Percentiles rank a stretch among this genome's conserved stretches.
These are phyloP conservation scores for Ceratobasidium sp. DNA, from an alignment of 1,284 basidiomycete genomes.

Conservation along the genomic window DNA sequence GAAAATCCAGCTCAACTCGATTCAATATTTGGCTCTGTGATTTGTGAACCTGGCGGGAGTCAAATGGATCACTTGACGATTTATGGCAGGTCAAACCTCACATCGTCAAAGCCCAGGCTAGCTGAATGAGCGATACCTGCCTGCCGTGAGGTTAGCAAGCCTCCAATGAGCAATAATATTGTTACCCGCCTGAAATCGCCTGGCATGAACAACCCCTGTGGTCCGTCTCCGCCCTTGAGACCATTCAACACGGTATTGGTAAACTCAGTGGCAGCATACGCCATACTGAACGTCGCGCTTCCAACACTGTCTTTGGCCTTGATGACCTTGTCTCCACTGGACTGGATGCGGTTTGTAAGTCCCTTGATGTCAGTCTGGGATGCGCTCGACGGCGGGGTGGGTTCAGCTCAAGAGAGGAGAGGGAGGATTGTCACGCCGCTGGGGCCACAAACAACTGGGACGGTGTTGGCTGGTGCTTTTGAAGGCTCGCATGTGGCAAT, in stretches of 20 bases:
- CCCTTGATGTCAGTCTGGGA: constrained; percentile 67
- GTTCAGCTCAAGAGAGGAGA: constrained; percentile 90
- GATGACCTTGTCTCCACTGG: constrained; percentile 94
- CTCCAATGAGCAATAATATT: too few species aligned
- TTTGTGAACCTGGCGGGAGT: too few species aligned
- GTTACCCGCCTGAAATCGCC: too few species aligned
- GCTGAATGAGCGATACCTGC: too few species aligned
- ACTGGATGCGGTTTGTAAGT: constrained; percentile 92
- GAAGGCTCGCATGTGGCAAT: constrained; percentile 80
- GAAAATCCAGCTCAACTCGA: too few species aligned
- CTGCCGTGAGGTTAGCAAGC: too few species aligned
- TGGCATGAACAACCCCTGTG: too few species aligned
- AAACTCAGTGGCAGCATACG: constrained; percentile 90
- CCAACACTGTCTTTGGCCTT: constrained; percentile 92
- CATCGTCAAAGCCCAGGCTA: too few species aligned
- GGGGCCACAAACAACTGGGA: constrained; percentile 97
- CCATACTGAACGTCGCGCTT: constrained; percentile 90
- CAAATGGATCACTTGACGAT: too few species aligned
- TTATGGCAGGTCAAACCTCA: too few species aligned
- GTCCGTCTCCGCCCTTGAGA: constrained; percentile 83
- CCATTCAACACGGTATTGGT: constrained; percentile 84
- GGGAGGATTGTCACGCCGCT: constrained; percentile 98
- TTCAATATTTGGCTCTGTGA: too few species aligned
- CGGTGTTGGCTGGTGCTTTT: constrained; percentile 76
- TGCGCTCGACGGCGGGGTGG: constrained; percentile 69